Base-by-base conservation (phyloP, 2,329 filamentous ascomycete genomes). In the Phyllosticta citrichinensis region DNA sequence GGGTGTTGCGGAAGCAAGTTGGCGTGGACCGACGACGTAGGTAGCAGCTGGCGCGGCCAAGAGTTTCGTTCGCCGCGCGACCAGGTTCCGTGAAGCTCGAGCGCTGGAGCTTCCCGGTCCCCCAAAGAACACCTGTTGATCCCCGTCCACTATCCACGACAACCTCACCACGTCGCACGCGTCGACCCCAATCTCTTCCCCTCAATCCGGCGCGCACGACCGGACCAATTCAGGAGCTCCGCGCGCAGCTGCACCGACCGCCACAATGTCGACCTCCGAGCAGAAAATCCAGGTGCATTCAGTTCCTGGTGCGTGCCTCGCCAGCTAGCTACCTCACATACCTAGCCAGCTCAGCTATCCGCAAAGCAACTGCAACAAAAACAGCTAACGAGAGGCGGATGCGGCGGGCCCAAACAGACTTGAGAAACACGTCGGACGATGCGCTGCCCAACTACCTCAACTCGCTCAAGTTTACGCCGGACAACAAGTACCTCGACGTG, bases 401-500 rank as follows among this genome's bases (percentile, higher is more conserved):
- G 51, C 12, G 51, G 8, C 25, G 27, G 6, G 27, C 6, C 10
- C 24, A 8, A 63, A 22, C 72, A 96, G 94, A 97, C 73, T 87
- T 99, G 65, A 97, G 97, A 77, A 96, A 94, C 78, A 95, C 92
- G 50, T 91, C 89, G 66, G 94, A 99, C 78, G 94, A 99, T 77
- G 91, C 92, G 62, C 87, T 99, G 63, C 86, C 89, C 62, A 91
- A 94, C 77, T 97, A 97, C 79, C 86, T 99, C 65, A 93, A 90
- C 76, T 89, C 86, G 33, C 85, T 97, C 73, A 86, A 81, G 66
- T 97, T 97, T 80, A 83, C 79, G 64, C 91, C 96, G 76, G 86
- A 88, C 65, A 87, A 97, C 77, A 81, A 76, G 62, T 85, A 94
- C 55, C 85, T 86, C 68, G 92, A 97, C 70, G 83, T 95, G 55